Percentiles rank a stretch among this genome's conserved stretches.
Conservation (phyloP, 257 asterid genomes). For the Scutellaria barbata region DNA sequence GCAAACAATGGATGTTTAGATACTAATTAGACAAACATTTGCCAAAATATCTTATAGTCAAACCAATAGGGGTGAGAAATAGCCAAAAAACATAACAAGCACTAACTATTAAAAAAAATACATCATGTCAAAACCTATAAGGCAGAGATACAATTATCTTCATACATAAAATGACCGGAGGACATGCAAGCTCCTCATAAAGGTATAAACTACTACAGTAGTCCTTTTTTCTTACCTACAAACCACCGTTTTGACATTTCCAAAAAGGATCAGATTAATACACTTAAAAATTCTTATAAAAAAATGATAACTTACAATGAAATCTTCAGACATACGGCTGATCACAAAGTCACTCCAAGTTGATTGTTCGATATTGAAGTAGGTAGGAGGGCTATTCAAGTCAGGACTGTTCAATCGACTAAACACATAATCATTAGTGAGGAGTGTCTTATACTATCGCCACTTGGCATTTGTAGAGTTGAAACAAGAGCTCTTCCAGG, state of each 20-base stretch:
- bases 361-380: too few relatives aligned
- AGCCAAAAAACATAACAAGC: slow-evolving; percentile 27
- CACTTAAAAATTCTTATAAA: slow-evolving; percentile 44
- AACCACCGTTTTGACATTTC: slow-evolving; percentile 23
- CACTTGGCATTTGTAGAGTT: too few relatives aligned
- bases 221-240: slow-evolving; percentile 28
- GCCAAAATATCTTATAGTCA: background rate
- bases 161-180: slow-evolving; percentile 36
- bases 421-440: too few relatives aligned
- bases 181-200: slow-evolving; percentile 32
- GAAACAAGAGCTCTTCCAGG: too few relatives aligned
- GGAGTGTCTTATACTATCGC: too few relatives aligned
- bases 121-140: slow-evolving; percentile 17
- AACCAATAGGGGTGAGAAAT: background rate
- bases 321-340: too few relatives aligned
- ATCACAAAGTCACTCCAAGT: too few relatives aligned
- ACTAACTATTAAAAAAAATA: slow-evolving; percentile 29
- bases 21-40: too few relatives aligned
- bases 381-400: too few relatives aligned
- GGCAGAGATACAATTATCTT: slow-evolving; percentile 29
- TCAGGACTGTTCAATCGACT: too few relatives aligned
- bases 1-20: too few relatives aligned
- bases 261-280: slow-evolving; percentile 35
- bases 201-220: slow-evolving; percentile 31
- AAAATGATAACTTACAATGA: too few relatives aligned